Evolutionary conservation across 257 asterid species (phyloP).

Genomic region (Petunia secreta): DNA sequence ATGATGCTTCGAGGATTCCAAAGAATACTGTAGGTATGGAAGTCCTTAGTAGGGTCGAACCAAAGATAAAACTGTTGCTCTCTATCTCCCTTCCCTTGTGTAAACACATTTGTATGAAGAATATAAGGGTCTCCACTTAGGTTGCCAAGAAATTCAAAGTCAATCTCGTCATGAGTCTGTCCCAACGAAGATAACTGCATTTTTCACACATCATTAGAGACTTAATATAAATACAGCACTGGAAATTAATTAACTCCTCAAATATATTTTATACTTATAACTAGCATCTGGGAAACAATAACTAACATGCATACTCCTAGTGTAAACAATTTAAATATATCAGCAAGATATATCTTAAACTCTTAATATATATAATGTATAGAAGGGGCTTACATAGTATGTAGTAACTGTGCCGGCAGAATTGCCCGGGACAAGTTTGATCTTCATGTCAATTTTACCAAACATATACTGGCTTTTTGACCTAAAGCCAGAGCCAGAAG

Average conservation of each 20-base stretch:
- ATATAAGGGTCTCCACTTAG: slow-evolving; percentile 57
- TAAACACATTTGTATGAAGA: slow-evolving; percentile 56
- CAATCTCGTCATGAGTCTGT: slow-evolving; percentile 55
- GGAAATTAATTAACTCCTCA: background rate
- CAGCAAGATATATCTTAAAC: no score
- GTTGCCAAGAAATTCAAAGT: slow-evolving; percentile 64
- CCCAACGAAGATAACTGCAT: slow-evolving; percentile 55
- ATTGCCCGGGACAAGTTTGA: slow-evolving; percentile 57
- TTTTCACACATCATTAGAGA: background rate
- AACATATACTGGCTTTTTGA: slow-evolving; percentile 50
- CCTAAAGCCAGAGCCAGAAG: slow-evolving; percentile 52
- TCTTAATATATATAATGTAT: no score
- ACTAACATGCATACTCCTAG: no score
- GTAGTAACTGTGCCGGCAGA: slow-evolving; percentile 50
- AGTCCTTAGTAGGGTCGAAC: slow-evolving; percentile 62
- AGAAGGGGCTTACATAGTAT: background rate
- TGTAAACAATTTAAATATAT: no score
- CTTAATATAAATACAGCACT: background rate
- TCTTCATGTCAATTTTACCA: slow-evolving; percentile 54
- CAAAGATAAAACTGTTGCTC: slow-evolving; percentile 62
- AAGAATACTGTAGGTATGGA: slow-evolving; percentile 60
- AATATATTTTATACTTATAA: no score
- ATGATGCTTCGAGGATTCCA: slow-evolving; percentile 67
- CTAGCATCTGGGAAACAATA: no score
- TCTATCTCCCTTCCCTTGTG: slow-evolving; percentile 52